phyloP scores from a whole-genome alignment of 441 rosid species.

The Metrosideros polymorpha region DNA sequence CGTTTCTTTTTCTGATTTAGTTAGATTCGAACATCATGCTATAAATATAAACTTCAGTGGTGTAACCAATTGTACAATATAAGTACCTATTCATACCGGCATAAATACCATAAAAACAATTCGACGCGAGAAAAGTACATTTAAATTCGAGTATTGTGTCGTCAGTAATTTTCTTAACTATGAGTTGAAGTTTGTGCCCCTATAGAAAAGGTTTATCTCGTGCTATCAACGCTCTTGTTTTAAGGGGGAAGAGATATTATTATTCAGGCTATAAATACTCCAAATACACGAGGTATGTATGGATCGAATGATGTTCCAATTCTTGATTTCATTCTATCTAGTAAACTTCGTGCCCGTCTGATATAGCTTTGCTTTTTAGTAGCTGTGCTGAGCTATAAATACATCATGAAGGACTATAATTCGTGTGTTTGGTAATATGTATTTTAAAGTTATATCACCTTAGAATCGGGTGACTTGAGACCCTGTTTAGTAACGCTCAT shows the following conservation, averaged over 20 bases:
- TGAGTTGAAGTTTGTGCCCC: neutral
- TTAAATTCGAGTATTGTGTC: accelerated
- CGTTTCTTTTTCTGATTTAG: neutral
- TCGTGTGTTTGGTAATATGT: no score
- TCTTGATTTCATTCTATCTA: neutral
- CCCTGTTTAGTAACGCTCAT: no score
- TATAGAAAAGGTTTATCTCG: neutral
- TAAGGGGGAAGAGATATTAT: neutral
- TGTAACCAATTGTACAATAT: neutral
- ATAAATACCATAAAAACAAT: neutral
- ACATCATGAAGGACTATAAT: neutral
- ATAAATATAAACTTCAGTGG: no score
- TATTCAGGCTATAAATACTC: neutral
- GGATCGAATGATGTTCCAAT: neutral
- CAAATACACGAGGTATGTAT: neutral
- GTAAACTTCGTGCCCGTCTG: neutral
- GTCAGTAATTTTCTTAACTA: neutral
- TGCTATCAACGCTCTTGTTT: neutral
- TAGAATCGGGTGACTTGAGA: neutral
- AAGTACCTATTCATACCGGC: neutral
- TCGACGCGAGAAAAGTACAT: neutral
- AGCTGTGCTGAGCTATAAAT: neutral
- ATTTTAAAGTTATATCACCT: neutral
- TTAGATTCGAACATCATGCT: no score
- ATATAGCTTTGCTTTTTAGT: neutral